A percentile compares a stretch with the other conserved stretches of the same genome.
These are phyloP conservation scores for Triticum urartu DNA, from an alignment of 176 grass and related monocot species.

Conservation along the genomic window DNA sequence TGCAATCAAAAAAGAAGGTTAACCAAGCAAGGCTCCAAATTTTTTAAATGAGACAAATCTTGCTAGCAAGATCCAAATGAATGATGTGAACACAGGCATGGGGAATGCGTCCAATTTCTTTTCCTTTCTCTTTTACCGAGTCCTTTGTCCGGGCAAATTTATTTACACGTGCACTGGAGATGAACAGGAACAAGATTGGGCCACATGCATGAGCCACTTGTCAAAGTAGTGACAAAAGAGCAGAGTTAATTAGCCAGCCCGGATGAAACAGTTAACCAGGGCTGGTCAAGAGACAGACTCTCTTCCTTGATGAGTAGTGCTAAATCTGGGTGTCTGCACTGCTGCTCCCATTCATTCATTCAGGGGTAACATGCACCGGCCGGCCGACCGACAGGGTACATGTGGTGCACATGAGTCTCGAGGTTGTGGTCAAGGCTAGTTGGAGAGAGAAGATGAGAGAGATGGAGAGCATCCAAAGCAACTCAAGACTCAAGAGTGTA, in stretches of 20 bases:
- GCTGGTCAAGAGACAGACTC: conserved; percentile 12
- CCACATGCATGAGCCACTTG: conserved; percentile 22
- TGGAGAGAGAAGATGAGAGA: not conserved
- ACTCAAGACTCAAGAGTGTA: not conserved
- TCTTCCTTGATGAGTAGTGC: not conserved
- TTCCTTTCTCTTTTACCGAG: not conserved
- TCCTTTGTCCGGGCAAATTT: conserved; percentile 11
- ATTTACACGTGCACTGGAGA: conserved; percentile 10
- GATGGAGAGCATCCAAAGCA: conserved; percentile 14
- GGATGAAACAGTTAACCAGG: not conserved
- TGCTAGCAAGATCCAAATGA: conserved; percentile 9
- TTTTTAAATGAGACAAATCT: not conserved
- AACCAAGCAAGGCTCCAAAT: not conserved
- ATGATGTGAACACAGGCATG: not conserved
- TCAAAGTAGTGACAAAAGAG: not conserved
- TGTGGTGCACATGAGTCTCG: conserved; percentile 65
- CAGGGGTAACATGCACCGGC: conserved; percentile 28
- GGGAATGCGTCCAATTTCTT: not conserved
- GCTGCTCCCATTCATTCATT: not conserved
- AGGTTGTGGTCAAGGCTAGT: conserved; percentile 5
- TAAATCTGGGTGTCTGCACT: conserved; percentile 31
- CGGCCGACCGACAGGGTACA: conserved; percentile 50
- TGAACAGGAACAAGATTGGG: not conserved
- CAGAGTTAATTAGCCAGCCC: conserved; percentile 3
- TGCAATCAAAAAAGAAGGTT: not conserved